Evolutionary conservation across 805 yeast species (phyloP).

Genomic region (Clavispora santaluciae): DNA sequence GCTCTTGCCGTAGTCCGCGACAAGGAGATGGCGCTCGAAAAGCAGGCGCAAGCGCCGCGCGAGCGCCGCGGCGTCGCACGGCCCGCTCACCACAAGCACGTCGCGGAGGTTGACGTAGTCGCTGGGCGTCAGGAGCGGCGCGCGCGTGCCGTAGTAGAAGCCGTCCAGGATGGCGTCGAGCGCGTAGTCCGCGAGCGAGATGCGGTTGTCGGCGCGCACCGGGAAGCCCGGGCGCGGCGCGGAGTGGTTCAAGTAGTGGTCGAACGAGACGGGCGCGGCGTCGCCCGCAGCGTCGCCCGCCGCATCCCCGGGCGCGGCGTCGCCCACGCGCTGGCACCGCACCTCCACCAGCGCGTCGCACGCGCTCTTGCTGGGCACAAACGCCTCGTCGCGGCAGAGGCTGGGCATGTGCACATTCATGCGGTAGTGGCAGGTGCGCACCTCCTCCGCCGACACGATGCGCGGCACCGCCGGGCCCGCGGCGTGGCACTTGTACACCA

Average conservation of each 20-base stretch:
- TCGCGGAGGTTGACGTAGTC: conserved; percentile 20
- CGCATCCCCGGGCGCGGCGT: conserved; percentile 2
- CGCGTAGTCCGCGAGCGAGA: conserved; percentile 24
- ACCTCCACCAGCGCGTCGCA: conserved; percentile 25
- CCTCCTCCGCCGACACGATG: conserved; percentile 45
- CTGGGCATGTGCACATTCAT: conserved; percentile 46
- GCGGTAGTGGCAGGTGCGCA: conserved; percentile 53
- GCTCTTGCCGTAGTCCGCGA: conserved; percentile 19
- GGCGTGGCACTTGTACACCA: conserved; percentile 54
- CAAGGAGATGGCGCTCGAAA: conserved; percentile 11
- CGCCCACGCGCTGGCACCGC: conserved; percentile 21
- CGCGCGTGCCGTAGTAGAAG: conserved; percentile 23
- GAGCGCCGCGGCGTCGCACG: conserved; percentile 11
- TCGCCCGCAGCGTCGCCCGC: conserved; percentile 1
- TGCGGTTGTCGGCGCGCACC: conserved; percentile 18
- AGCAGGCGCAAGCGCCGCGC: conserved; percentile 16
- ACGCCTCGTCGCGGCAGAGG: conserved; percentile 41
- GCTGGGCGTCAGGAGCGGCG: conserved; percentile 11
- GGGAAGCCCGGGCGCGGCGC: conserved; percentile 20
- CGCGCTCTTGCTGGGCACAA: conserved; percentile 18
- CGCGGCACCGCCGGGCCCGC: conserved; percentile 8
- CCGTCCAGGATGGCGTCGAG: conserved; percentile 29
- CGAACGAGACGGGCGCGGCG: conserved; percentile 1
- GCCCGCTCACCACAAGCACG: conserved; percentile 21
- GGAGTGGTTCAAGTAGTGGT: conserved; percentile 2